Evolutionary conservation across 202 grass and related monocot species (phyloP), one percentile per base, ranked within the genome.

Genomic region (Setaria italica): DNA sequence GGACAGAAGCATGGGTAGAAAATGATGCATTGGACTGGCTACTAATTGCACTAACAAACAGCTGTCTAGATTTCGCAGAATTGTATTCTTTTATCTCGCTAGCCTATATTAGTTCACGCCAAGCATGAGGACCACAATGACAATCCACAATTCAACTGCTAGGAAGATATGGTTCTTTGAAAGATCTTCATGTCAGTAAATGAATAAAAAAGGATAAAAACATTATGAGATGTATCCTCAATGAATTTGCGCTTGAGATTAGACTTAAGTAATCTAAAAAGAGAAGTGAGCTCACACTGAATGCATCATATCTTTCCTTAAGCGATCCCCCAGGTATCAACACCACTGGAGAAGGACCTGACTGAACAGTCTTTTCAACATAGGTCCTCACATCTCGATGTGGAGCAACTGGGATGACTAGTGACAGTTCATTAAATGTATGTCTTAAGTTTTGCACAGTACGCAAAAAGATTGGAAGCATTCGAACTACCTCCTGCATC

Each of bases 371-470:
- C 73, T 87, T 95, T 50, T 92, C 71, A 72, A 99, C 74, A 87
- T 88, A 92, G 32, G 68, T 58, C 79, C 84, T 87, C 80, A 99
- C 91, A 80, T 91, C 70, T 57, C 43, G 72, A 90, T 99, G 90
- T 72, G 93, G 93, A 69, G 96, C 96, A 80, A 99, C 87, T 89
- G 82, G 96, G 89, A 99, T 94, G 33, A 99, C 71, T 79, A 92
- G 19, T 67, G 91, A 94, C 20, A 94, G 70, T 62, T 94, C 90
- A 84, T 86, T 74, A 72, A 88, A 87, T 86, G 82, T 50, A 56
- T 86, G 74, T 63, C 82, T 92, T 85, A 99, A 69, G 69, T 90
- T 88, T 83, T 94, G 67, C 37, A 88, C 76, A 75, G 91, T 84
- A 80, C 84, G 78, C 76, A 93, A 78, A 81, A 89, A 99, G 69